Evolutionary conservation across 2,329 filamentous ascomycete genomes (phyloP).

Genomic region (Huntiella moniliformis): DNA sequence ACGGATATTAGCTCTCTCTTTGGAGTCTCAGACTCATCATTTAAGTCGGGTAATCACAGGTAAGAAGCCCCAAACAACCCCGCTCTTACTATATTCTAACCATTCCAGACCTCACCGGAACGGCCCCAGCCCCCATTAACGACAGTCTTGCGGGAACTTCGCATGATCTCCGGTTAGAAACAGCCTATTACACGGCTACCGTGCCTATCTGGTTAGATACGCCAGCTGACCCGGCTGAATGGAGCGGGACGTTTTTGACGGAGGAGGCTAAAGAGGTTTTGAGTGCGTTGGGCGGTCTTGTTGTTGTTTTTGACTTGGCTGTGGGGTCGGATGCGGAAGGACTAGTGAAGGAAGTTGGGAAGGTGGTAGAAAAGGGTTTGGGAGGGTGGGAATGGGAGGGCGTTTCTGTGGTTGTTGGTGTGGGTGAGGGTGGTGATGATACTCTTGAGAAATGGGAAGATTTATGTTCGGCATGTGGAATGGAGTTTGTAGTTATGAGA

Average conservation of each 20-base stretch:
- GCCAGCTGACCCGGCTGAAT: conserved; percentile 26
- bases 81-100: not conserved
- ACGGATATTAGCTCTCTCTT: conserved; percentile 39
- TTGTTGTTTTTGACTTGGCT: conserved; percentile 23
- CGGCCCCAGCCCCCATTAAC: conserved; percentile 21
- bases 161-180: conserved; percentile 35
- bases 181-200: conserved; percentile 39
- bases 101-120: conserved; percentile 32
- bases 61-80: conserved; percentile 15
- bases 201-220: conserved; percentile 52
- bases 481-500: conserved; percentile 44
- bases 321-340: conserved; percentile 13
- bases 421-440: conserved; percentile 23
- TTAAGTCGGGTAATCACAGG: conserved; percentile 35
- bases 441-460: conserved; percentile 43
- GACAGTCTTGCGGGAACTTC: conserved; percentile 38
- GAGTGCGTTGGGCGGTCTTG: conserved; percentile 37
- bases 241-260: conserved; percentile 38
- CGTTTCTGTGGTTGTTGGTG: conserved; percentile 38
- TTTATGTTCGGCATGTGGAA: conserved; percentile 32
- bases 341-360: conserved; percentile 33
- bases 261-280: conserved; percentile 45
- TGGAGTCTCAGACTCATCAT: conserved; percentile 26
- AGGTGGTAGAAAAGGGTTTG: conserved; percentile 35
- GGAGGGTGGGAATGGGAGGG: conserved; percentile 48